Evolutionary conservation across 495 filamentous ascomycete species (phyloP).

Genomic region (Penicillium flavigenum): DNA sequence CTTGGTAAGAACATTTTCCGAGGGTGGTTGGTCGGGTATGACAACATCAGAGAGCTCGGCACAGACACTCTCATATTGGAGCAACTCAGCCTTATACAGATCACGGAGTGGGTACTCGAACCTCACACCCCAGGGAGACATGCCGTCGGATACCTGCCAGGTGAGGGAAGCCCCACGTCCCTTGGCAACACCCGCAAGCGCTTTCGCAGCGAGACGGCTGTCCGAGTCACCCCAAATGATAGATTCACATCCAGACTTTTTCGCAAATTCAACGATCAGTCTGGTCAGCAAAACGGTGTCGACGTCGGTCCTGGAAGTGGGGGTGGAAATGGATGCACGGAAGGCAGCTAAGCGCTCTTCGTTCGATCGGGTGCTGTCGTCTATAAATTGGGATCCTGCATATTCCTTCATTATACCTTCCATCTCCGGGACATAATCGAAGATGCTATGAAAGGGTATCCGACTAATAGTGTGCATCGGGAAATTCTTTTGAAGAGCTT

Average conservation of each 20-base stretch:
- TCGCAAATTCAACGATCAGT: slow-evolving; percentile 65
- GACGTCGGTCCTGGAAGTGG: slow-evolving; percentile 76
- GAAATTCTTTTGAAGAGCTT: slow-evolving; percentile 49
- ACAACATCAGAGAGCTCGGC: slow-evolving; percentile 55
- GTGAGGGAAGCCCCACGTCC: slow-evolving; percentile 81
- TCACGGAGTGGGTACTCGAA: slow-evolving; percentile 78
- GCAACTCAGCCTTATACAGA: slow-evolving; percentile 74
- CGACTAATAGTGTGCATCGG: slow-evolving; percentile 56
- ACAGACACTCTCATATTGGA: slow-evolving; percentile 55
- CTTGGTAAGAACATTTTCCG: slow-evolving; percentile 52
- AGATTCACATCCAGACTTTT: slow-evolving; percentile 56
- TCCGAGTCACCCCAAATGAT: slow-evolving; percentile 85
- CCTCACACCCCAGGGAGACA: slow-evolving; percentile 56
- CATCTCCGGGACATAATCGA: slow-evolving; percentile 42
- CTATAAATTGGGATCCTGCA: slow-evolving; percentile 27
- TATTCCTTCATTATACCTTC: slow-evolving; percentile 30
- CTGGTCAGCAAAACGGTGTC: slow-evolving; percentile 64
- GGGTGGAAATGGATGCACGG: slow-evolving; percentile 59
- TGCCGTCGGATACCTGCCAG: slow-evolving; percentile 75
- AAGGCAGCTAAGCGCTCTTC: slow-evolving; percentile 52
- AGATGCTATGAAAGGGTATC: slow-evolving; percentile 58
- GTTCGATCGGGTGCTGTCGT: slow-evolving; percentile 33
- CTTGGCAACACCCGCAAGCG: slow-evolving; percentile 84
- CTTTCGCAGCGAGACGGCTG: slow-evolving; percentile 81
- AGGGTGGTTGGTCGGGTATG: slow-evolving; percentile 36